A percentile compares a stretch with the other conserved stretches of the same genome.
phyloP scores from a whole-genome alignment of 495 filamentous ascomycete species.

The Xylaria longipes region DNA sequence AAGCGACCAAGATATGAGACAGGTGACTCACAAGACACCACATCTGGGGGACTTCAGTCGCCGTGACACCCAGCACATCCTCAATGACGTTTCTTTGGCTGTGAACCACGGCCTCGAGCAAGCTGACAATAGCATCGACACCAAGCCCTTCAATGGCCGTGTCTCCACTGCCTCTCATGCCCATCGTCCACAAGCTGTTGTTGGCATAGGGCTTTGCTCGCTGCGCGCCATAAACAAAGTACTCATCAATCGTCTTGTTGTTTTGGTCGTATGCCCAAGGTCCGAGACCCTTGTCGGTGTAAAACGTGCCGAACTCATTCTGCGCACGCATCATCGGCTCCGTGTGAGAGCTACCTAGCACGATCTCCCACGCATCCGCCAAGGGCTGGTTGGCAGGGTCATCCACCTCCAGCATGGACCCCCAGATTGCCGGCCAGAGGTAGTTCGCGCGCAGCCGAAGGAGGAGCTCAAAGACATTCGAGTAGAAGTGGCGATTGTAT shows the following conservation, averaged over 20 bases:
- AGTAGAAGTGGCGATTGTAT: constrained; percentile 70
- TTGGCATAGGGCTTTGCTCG: constrained; percentile 69
- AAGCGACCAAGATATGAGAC: too few relatives aligned
- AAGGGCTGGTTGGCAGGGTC: constrained; percentile 70
- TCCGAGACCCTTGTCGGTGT: constrained; percentile 44
- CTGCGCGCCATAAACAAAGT: constrained; percentile 70
- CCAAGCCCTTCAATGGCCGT: constrained; percentile 62
- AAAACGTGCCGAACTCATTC: constrained; percentile 70
- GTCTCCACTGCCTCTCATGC: constrained; percentile 76
- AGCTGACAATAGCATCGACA: constrained; percentile 59
- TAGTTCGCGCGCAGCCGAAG: constrained; percentile 75
- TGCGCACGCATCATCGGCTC: constrained; percentile 77
- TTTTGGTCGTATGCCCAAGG: constrained; percentile 74
- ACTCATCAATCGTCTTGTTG: constrained; percentile 67
- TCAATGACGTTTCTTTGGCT: constrained; percentile 64
- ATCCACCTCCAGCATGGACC: constrained; percentile 72
- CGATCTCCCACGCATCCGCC: constrained; percentile 75
- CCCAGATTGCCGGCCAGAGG: constrained; percentile 77
- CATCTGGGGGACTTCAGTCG: constrained; percentile 68
- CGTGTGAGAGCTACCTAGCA: constrained; percentile 74
- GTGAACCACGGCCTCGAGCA: constrained; percentile 65
- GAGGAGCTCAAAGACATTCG: constrained; percentile 73
- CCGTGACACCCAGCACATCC: constrained; percentile 60
- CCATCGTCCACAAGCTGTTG: constrained; percentile 69
- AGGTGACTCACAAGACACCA: constrained; percentile 60